Conservation (phyloP, 2,329 filamentous ascomycete genomes). For the Curvularia spicifera region DNA sequence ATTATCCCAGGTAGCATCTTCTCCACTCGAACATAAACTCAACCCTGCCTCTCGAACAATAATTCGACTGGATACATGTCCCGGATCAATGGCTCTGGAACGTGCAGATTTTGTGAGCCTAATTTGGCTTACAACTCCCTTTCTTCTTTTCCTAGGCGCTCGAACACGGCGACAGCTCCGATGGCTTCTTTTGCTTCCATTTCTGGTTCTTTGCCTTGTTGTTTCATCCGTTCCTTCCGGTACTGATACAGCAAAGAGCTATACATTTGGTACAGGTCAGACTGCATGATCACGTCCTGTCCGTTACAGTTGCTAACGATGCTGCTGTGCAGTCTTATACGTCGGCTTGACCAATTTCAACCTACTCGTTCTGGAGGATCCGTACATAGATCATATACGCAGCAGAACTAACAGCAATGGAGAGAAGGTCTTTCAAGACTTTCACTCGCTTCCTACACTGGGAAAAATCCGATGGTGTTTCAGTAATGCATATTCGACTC, state of each 20-base stretch:
- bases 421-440: not conserved
- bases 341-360: not conserved
- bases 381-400: not conserved
- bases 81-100: not conserved
- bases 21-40: not conserved
- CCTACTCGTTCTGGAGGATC: not conserved
- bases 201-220: not conserved
- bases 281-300: not conserved
- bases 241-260: not conserved
- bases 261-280: not conserved
- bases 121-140: not conserved
- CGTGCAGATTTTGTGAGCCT: not conserved
- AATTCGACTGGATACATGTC: not conserved
- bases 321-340: not conserved
- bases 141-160: not conserved
- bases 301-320: not conserved
- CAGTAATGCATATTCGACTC: not conserved
- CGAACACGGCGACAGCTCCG: not conserved
- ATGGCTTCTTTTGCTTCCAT: not conserved
- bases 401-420: not conserved
- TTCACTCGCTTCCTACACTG: not conserved
- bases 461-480: not conserved
- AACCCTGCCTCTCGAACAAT: not conserved
- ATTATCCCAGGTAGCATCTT: not conserved
- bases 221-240: not conserved